Conservation (phyloP, 768 basidiomycete genomes). For the button mushroom (Agaricus bisporus) region DNA sequence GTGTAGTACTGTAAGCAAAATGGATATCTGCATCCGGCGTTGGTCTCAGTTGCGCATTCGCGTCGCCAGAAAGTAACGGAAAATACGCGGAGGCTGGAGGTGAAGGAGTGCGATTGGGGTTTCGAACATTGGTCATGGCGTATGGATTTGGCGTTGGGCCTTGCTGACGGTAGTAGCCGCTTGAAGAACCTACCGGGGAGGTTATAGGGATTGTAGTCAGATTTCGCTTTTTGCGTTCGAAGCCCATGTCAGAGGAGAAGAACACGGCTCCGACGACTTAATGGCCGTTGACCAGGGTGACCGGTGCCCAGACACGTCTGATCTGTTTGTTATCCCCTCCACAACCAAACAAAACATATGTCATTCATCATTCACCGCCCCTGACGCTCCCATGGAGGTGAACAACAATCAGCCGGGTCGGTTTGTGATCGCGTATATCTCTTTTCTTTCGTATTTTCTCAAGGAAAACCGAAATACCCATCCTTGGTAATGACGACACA, state of each 20-base stretch:
- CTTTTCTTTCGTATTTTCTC: too few species aligned
- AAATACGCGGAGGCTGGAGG: constrained; percentile 85
- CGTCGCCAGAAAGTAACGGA: constrained; percentile 45
- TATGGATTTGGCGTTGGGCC: constrained; percentile 17
- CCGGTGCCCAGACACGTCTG: not conserved
- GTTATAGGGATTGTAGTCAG: constrained; percentile 25
- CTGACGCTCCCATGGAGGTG: too few species aligned
- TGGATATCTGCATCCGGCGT: constrained; percentile 62
- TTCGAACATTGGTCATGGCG: constrained; percentile 14
- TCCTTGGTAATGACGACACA: too few species aligned
- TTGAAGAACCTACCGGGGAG: constrained; percentile 28
- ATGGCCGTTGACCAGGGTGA: not conserved
- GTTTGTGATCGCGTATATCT: too few species aligned
- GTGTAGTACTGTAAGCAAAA: constrained; percentile 79
- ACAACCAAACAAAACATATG: constrained; percentile 1
- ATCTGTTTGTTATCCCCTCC: not conserved
- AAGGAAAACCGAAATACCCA: too few species aligned
- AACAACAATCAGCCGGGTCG: too few species aligned
- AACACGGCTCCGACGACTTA: not conserved
- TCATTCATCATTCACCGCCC: too few species aligned
- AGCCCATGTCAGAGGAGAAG: constrained; percentile 30
- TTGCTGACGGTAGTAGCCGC: constrained; percentile 24
- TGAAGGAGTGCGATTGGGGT: constrained; percentile 36
- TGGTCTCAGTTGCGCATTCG: constrained; percentile 45
- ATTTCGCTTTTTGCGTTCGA: constrained; percentile 39